Conservation (phyloP, 2,329 filamentous ascomycete species). For the Stylonectria norvegica region DNA sequence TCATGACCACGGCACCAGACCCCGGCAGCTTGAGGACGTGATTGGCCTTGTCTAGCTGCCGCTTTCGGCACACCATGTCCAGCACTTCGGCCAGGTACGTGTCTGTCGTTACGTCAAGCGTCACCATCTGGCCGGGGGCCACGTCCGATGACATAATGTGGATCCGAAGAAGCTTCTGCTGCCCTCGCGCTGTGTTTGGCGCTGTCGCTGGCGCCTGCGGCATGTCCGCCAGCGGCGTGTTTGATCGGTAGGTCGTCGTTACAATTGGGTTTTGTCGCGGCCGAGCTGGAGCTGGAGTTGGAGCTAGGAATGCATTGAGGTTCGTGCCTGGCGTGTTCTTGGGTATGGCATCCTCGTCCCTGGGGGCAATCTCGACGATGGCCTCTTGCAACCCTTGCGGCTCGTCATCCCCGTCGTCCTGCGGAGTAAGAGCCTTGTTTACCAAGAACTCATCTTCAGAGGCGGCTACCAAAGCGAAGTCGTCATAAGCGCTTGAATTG, state of each 20-base stretch:
- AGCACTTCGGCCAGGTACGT: slow-evolving; percentile 81
- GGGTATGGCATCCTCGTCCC: slow-evolving; percentile 25
- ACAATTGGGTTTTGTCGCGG: slow-evolving; percentile 57
- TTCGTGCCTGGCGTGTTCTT: slow-evolving; percentile 29
- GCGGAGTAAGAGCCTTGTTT: slow-evolving; percentile 65
- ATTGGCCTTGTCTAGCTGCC: slow-evolving; percentile 73
- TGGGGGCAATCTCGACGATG: slow-evolving; percentile 30
- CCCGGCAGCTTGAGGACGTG: slow-evolving; percentile 76
- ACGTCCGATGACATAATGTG: slow-evolving; percentile 68
- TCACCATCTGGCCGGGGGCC: slow-evolving; percentile 69
- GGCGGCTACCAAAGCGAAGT: slow-evolving; percentile 76
- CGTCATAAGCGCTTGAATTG: slow-evolving; percentile 74
- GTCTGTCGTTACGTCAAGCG: slow-evolving; percentile 73
- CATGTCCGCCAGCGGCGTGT: slow-evolving; percentile 53
- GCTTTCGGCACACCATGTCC: slow-evolving; percentile 72
- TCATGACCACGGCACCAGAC: slow-evolving; percentile 69
- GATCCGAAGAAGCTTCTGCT: slow-evolving; percentile 67
- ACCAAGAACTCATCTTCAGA: slow-evolving; percentile 64
- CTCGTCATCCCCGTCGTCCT: slow-evolving; percentile 53
- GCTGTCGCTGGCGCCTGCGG: slow-evolving; percentile 47
- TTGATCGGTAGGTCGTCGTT: slow-evolving; percentile 56
- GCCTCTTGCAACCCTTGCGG: slow-evolving; percentile 29
- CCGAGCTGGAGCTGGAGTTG: slow-evolving; percentile 29
- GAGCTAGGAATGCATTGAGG: slow-evolving; percentile 28
- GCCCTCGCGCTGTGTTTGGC: slow-evolving; percentile 51